phyloP scores from a whole-genome alignment of 176 grass and related monocot species.

The Stipa capillata region DNA sequence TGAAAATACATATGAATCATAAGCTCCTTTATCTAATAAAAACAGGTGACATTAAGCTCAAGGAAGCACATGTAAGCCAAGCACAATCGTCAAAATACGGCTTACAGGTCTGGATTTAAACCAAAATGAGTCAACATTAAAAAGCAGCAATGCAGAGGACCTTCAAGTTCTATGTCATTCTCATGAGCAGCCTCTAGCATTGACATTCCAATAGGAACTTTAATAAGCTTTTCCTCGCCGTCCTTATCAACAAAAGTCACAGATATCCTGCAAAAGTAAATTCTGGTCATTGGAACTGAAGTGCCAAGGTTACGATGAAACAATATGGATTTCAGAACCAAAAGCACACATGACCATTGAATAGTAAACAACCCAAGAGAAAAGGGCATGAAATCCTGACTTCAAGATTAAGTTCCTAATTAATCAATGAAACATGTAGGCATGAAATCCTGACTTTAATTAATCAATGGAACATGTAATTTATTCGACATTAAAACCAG shows the following conservation, averaged over 20 bases:
- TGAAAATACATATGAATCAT: not conserved
- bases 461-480: not conserved
- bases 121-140: not conserved
- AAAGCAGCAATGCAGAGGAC: not conserved
- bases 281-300: not conserved
- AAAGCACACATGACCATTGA: not conserved
- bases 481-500: not conserved
- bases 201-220: slow-evolving; percentile 94
- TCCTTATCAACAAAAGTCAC: slow-evolving; percentile 82
- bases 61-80: not conserved
- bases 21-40: not conserved
- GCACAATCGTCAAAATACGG: not conserved
- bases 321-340: not conserved
- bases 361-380: not conserved
- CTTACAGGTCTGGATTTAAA: not conserved
- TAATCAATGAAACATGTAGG: slow-evolving; percentile 1
- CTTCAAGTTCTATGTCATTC: slow-evolving; percentile 97
- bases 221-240: slow-evolving; percentile 66
- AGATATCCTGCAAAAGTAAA: slow-evolving; percentile 64
- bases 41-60: not conserved
- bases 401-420: not conserved
- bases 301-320: not conserved
- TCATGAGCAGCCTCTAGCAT: slow-evolving; percentile 95
- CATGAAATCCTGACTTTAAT: not conserved
- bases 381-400: not conserved